A percentile compares a stretch with the other conserved stretches of the same genome.
Conservation (phyloP, 2,329 filamentous ascomycete genomes). For the Furcasterigmium furcatum region DNA sequence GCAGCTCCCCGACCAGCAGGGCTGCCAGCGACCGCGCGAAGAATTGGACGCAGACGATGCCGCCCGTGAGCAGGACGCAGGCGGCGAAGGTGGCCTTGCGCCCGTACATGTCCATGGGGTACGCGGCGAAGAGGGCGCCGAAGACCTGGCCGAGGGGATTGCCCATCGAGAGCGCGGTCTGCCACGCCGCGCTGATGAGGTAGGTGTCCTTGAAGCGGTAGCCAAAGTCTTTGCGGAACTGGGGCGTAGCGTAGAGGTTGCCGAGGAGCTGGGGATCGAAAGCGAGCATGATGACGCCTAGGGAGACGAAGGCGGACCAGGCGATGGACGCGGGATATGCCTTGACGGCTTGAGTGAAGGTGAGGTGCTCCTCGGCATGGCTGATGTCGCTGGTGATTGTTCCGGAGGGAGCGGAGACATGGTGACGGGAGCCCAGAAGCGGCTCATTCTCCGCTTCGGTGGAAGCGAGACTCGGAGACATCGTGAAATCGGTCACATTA, state of each 20-base stretch:
- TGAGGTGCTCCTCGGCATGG: too few relatives aligned
- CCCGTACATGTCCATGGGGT: conserved; percentile 42
- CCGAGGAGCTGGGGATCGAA: conserved; percentile 65
- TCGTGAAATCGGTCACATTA: too few relatives aligned
- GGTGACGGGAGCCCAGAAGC: too few relatives aligned
- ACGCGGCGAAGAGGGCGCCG: conserved; percentile 46
- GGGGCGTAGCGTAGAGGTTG: conserved; percentile 56
- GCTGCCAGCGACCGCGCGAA: conserved; percentile 53
- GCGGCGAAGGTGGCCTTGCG: conserved; percentile 39
- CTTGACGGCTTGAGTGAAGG: conserved; percentile 34
- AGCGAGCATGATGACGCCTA: conserved; percentile 58
- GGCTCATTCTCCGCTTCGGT: too few relatives aligned
- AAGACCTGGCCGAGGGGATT: conserved; percentile 55
- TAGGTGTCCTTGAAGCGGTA: conserved; percentile 25
- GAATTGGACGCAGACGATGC: conserved; percentile 60
- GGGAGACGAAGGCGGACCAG: conserved; percentile 58
- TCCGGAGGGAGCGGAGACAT: too few relatives aligned
- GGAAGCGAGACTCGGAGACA: too few relatives aligned
- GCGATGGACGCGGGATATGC: conserved; percentile 42
- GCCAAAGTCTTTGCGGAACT: conserved; percentile 56
- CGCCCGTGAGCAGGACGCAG: conserved; percentile 42
- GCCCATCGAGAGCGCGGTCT: conserved; percentile 46
- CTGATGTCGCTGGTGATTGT: too few relatives aligned
- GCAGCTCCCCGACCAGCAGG: conserved; percentile 58
- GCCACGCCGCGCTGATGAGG: conserved; percentile 39